phyloP scores from a whole-genome alignment of 1,284 basidiomycete genomes.

The Anthracocystis walkeri region DNA sequence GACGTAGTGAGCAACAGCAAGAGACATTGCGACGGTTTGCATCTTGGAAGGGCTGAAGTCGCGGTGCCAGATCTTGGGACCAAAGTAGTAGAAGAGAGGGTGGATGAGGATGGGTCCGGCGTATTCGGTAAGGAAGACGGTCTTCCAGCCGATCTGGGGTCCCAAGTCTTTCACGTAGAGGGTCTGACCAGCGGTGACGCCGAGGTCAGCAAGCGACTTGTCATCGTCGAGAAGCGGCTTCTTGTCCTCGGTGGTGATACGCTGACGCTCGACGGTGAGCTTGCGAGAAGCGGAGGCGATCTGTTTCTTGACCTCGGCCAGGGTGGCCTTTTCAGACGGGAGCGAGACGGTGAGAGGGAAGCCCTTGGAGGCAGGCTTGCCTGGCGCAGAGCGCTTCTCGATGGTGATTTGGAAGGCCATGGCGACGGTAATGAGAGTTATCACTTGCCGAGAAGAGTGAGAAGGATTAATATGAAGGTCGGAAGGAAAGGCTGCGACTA shows the following conservation, averaged over 20 bases:
- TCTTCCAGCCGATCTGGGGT: slow-evolving; percentile 67
- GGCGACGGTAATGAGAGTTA: not conserved
- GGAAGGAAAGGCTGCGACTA: not conserved
- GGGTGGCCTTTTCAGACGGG: slow-evolving; percentile 45
- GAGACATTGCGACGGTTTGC: slow-evolving; percentile 84
- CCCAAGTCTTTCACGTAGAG: slow-evolving; percentile 68
- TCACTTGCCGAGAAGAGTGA: not conserved
- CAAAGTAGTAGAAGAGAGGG: slow-evolving; percentile 83
- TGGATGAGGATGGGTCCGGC: slow-evolving; percentile 90
- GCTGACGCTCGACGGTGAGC: slow-evolving; percentile 59
- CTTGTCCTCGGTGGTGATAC: slow-evolving; percentile 63
- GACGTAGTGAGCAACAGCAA: slow-evolving; percentile 86
- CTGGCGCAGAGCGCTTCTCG: slow-evolving; percentile 45
- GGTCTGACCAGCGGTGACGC: slow-evolving; percentile 41
- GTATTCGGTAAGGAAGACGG: slow-evolving; percentile 68
- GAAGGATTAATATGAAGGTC: slow-evolving; percentile 5
- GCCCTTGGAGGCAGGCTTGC: slow-evolving; percentile 54
- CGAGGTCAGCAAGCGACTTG: slow-evolving; percentile 47
- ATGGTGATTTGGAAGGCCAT: slow-evolving; percentile 53
- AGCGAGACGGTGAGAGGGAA: slow-evolving; percentile 54
- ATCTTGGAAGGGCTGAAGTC: slow-evolving; percentile 79
- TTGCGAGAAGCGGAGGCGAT: slow-evolving; percentile 43
- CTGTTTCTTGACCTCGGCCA: slow-evolving; percentile 57
- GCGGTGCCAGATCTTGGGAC: slow-evolving; percentile 76
- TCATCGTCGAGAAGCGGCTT: slow-evolving; percentile 60